Conservation (phyloP, 129 eudicot species). For the Lonicera japonica region DNA sequence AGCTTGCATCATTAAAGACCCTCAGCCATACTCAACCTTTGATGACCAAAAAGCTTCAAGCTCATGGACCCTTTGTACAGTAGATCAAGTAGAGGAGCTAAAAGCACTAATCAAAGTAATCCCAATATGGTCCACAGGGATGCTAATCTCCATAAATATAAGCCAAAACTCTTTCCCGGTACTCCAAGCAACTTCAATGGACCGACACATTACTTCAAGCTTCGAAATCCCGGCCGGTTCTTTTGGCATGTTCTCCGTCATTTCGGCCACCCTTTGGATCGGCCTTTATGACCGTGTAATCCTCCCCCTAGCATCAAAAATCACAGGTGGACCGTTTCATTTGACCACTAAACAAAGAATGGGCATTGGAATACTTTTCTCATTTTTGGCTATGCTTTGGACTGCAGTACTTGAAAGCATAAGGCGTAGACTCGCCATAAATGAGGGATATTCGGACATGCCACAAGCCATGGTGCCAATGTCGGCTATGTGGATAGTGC, state of each 20-base stretch:
- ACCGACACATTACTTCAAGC: constrained; percentile 23
- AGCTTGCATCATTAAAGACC: constrained; percentile 27
- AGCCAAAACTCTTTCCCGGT: constrained; percentile 6
- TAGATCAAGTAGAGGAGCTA: constrained; percentile 35
- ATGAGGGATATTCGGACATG: constrained; percentile 11
- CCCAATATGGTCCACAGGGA: constrained; percentile 33
- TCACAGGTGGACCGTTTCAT: constrained; percentile 12
- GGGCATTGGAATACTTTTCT: constrained; percentile 32
- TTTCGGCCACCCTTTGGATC: constrained; percentile 24
- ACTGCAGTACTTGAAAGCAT: constrained; percentile 19
- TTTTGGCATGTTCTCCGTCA: constrained; percentile 15
- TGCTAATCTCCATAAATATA: constrained; percentile 4
- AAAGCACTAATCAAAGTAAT: constrained; percentile 24
- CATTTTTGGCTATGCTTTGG: constrained; percentile 18
- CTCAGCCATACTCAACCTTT: constrained; percentile 9
- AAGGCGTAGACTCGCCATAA: constrained; percentile 19
- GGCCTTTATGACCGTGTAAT: constrained; percentile 28
- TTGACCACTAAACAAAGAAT: constrained; percentile 25
- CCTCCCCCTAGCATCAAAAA: constrained; percentile 28
- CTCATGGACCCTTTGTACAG: constrained; percentile 36
- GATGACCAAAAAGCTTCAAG: constrained; percentile 16
- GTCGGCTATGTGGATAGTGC: constrained; percentile 45
- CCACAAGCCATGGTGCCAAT: constrained; percentile 11
- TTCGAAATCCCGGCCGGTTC: constrained; percentile 43
- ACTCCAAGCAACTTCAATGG: constrained; percentile 25